These are phyloP conservation scores for Alloteropsis semialata DNA, from an alignment of 176 grass and related monocot species.

Conservation along the genomic window DNA sequence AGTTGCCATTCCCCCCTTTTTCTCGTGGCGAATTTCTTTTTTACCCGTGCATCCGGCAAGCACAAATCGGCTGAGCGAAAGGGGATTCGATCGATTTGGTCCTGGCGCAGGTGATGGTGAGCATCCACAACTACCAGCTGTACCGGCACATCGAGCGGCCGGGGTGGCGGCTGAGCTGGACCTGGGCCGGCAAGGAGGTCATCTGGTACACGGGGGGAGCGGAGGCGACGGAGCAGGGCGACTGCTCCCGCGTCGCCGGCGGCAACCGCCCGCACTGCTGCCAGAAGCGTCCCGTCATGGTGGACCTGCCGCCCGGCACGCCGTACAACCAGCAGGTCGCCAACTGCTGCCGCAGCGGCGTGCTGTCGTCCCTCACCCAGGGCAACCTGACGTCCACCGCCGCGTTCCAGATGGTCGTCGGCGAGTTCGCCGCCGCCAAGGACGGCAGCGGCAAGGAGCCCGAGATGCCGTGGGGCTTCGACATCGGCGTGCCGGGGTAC, in stretches of 20 bases:
- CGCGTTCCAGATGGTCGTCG: conserved; percentile 54
- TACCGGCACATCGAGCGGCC: conserved; percentile 74
- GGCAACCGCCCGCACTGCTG: conserved; percentile 47
- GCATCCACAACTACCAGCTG: conserved; percentile 73
- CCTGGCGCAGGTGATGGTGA: conserved; percentile 48
- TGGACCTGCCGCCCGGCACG: conserved; percentile 41
- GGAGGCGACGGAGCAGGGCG: conserved; percentile 63
- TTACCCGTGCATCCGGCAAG: neutral
- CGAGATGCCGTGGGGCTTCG: conserved; percentile 46
- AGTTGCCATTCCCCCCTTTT: neutral
- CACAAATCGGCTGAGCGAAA: neutral
- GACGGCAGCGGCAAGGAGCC: neutral
- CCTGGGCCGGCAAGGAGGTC: conserved; percentile 47
- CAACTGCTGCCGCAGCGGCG: conserved; percentile 68
- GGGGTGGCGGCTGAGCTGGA: conserved; percentile 74
- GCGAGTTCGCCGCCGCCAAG: neutral
- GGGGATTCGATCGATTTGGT: neutral
- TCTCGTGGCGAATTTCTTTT: neutral
- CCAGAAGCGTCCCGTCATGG: conserved; percentile 37
- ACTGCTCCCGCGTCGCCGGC: conserved; percentile 36
- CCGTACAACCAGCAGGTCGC: conserved; percentile 46
- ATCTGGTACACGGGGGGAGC: conserved; percentile 46
- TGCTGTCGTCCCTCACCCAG: conserved; percentile 51
- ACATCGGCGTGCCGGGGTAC: conserved; percentile 64
- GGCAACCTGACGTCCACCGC: neutral